Percentiles rank a stretch among this genome's conserved stretches.
These are phyloP conservation scores for Solanum hybrid DNA, from an alignment of 305 asterid species.

Conservation along the genomic window DNA sequence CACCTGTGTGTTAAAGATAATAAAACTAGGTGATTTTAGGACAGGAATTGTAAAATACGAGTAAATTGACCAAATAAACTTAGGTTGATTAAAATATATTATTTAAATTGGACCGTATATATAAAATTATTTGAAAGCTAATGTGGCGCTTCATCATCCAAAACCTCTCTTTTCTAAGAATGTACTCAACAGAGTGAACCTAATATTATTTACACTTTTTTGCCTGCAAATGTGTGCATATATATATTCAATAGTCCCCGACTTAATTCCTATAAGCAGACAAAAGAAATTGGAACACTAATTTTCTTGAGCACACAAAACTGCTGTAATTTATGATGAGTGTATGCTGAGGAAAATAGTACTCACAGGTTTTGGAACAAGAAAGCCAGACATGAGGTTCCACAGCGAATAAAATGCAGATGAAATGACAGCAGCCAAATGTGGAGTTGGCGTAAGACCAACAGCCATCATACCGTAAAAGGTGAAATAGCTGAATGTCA, in stretches of 20 bases:
- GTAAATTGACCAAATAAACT: neutral
- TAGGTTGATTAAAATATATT: neutral
- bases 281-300: neutral
- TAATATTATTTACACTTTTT: neutral
- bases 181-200: neutral
- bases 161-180: neutral
- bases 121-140: neutral
- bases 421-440: conserved; percentile 64
- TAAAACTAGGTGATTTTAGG: neutral
- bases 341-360: neutral
- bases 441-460: conserved; percentile 69
- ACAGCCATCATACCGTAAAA: conserved; percentile 89
- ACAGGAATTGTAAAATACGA: neutral
- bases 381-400: conserved; percentile 86
- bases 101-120: neutral
- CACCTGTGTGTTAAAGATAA: neutral
- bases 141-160: neutral
- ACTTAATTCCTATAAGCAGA: neutral
- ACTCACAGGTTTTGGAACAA: conserved; percentile 82
- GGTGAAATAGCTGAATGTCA: conserved; percentile 79
- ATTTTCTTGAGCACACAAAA: neutral
- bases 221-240: neutral
- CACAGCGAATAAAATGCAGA: conserved; percentile 83
- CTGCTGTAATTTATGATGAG: neutral
- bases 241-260: neutral